These are phyloP conservation scores for Trametes sanguinea DNA, from an alignment of 768 basidiomycete genomes.

Conservation along the genomic window DNA sequence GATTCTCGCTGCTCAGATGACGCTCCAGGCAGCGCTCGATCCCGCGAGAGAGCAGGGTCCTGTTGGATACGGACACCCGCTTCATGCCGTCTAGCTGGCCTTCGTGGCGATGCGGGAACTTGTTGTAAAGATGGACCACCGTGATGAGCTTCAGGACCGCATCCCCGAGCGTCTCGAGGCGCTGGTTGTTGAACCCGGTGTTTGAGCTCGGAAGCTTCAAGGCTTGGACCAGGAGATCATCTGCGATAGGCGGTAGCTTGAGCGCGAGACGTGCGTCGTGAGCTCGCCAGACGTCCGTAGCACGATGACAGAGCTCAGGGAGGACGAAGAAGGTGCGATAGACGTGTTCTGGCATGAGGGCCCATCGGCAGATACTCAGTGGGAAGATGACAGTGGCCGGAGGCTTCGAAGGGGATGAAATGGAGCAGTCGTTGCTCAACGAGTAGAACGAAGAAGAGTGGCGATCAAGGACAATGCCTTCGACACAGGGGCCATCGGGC, in stretches of 20 bases:
- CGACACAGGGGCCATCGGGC: slow-evolving; percentile 61
- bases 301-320: slow-evolving; percentile 65
- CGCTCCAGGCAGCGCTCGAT: slow-evolving; percentile 61
- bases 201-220: slow-evolving; percentile 69
- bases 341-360: slow-evolving; percentile 53
- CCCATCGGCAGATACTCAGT: slow-evolving; percentile 51
- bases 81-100: slow-evolving; percentile 75
- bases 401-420: slow-evolving; percentile 18
- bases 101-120: slow-evolving; percentile 77
- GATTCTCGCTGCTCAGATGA: slow-evolving; percentile 62
- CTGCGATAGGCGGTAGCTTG: slow-evolving; percentile 58
- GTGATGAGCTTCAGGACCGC: slow-evolving; percentile 76
- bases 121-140: slow-evolving; percentile 76
- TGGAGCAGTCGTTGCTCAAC: slow-evolving; percentile 32
- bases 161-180: slow-evolving; percentile 86
- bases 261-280: slow-evolving; percentile 53
- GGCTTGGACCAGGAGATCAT: slow-evolving; percentile 66
- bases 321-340: slow-evolving; percentile 56
- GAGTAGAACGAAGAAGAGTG: slow-evolving; percentile 26
- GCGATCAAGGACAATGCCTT: slow-evolving; percentile 49
- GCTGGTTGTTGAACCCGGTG: slow-evolving; percentile 76
- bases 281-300: slow-evolving; percentile 67
- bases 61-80: slow-evolving; percentile 67
- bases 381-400: slow-evolving; percentile 38
- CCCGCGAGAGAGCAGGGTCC: slow-evolving; percentile 66